These are phyloP conservation scores for Mycosarcoma mackinlayi DNA, from an alignment of 1,284 basidiomycete genomes.

Conservation along the genomic window DNA sequence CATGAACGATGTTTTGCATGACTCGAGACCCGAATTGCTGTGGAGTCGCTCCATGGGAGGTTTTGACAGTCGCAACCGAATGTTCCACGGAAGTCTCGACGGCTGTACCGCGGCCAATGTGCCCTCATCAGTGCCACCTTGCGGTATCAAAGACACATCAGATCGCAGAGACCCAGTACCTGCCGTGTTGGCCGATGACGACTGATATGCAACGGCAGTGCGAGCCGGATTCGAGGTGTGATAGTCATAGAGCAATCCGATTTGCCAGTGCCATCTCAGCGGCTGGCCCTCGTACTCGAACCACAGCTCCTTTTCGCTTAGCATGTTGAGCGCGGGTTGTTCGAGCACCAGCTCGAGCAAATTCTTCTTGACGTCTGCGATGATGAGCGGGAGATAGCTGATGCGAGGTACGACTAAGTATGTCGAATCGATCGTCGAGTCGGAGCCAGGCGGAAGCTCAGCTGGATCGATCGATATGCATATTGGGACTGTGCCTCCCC, in stretches of 20 bases:
- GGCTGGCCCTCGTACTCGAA: conserved; percentile 58
- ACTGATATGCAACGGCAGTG: conserved; percentile 20
- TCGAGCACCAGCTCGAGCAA: conserved; percentile 53
- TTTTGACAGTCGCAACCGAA: conserved; percentile 50
- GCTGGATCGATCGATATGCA: conserved; percentile 42
- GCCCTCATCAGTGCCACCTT: not conserved
- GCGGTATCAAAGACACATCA: not conserved
- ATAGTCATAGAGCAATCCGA: conserved; percentile 60
- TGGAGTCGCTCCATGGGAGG: conserved; percentile 54
- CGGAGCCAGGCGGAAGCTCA: conserved; percentile 43
- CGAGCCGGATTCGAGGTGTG: conserved; percentile 52
- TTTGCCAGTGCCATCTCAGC: conserved; percentile 62
- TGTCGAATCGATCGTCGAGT: conserved; percentile 41
- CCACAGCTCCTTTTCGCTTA: conserved; percentile 56
- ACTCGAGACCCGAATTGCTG: conserved; percentile 44
- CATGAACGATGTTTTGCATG: conserved; percentile 59
- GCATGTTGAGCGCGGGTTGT: conserved; percentile 18
- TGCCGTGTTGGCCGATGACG: conserved; percentile 2
- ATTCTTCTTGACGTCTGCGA: conserved; percentile 47
- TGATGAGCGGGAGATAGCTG: conserved; percentile 57
- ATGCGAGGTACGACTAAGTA: conserved; percentile 53
- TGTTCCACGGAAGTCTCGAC: conserved; percentile 45
- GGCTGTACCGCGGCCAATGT: not conserved
- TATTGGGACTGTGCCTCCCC: conserved; percentile 55
- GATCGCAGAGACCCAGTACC: conserved; percentile 26